Base-by-base conservation (phyloP, 257 asterid genomes). In the Solanum acaule region DNA sequence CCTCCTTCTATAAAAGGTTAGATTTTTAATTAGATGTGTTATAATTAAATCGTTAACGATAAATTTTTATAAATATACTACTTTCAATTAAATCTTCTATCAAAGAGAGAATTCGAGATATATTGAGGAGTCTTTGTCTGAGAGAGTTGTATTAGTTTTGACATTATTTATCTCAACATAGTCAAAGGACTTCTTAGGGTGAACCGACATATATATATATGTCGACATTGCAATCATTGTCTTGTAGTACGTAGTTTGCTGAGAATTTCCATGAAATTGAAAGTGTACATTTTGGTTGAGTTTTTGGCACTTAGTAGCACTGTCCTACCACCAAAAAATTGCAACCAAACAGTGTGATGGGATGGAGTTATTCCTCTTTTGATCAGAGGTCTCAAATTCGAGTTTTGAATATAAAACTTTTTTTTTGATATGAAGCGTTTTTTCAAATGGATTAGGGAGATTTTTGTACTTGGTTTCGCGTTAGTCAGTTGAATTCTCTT, bases 371-470 rank as follows among this genome's bases (percentile, higher is more conserved):
- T 49, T 16, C 23, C 61, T 49, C 9, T 16, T 16, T 49, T 49
- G 8, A 16, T 0, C 0, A 15, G 3, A 16, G 0, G 4, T 16
- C 9, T 16, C 3, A 16, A 0, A 52, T 52, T 52, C 1, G 4
- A 52, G 2, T 16, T 49, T 49, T 49, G 22, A 49, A 16, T 49
- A 49, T 6, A 49, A 0, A 15, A 2, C 0, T 31, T 13, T 14
- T 46, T 13, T 49, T 49, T 5, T 49, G n/a, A 49, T 16, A 49
- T 49, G 61, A 49, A 49, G 8, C 1, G 3, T 15, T 49, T 6
- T 15, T 15, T 49, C 49, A 42, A 42, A 42, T 42, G 49, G 15
- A 42, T 42, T 49, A 0, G 59, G 18, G 59, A 15, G 59, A 49
- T 15, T 13, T 49, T 49, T 49, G 1, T 15, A 15, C 3, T 49